Percentiles rank a stretch among this genome's conserved stretches.
Evolutionary conservation across 1,139 yeast species (phyloP).

Genomic region (Kodamaea ohmeri): DNA sequence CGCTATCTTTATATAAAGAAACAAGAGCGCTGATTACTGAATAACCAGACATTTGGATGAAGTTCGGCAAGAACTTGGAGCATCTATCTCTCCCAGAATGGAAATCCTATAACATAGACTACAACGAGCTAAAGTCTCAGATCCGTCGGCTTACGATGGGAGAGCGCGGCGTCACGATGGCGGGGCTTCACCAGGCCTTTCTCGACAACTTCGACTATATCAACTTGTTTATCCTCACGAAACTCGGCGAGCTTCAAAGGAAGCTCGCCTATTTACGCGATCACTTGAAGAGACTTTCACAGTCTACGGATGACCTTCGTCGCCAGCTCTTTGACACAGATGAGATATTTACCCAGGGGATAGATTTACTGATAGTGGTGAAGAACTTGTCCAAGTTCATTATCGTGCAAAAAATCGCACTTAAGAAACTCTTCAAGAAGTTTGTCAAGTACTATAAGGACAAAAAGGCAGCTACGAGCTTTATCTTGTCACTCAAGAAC

Average conservation of each 20-base stretch:
- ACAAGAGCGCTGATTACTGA: neutral
- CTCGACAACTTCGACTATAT: slow-evolving; percentile 51
- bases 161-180: slow-evolving; percentile 15
- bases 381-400: slow-evolving; percentile 73
- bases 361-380: slow-evolving; percentile 55
- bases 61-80: slow-evolving; percentile 75
- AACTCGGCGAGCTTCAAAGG: slow-evolving; percentile 56
- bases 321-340: slow-evolving; percentile 19
- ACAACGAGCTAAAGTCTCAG: slow-evolving; percentile 66
- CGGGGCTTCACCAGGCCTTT: slow-evolving; percentile 31
- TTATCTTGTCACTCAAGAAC: slow-evolving; percentile 37
- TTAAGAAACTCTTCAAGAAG: slow-evolving; percentile 78
- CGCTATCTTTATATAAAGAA: neutral
- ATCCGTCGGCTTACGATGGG: slow-evolving; percentile 49
- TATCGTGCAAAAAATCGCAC: slow-evolving; percentile 76
- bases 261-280: slow-evolving; percentile 26
- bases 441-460: slow-evolving; percentile 58
- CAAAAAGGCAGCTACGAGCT: slow-evolving; percentile 35
- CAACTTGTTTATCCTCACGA: slow-evolving; percentile 61
- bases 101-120: slow-evolving; percentile 79
- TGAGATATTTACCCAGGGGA: slow-evolving; percentile 35
- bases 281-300: slow-evolving; percentile 4
- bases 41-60: slow-evolving; percentile 46
- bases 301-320: slow-evolving; percentile 19
- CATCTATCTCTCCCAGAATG: slow-evolving; percentile 84